These are phyloP conservation scores for Dianthus caryophyllus DNA, from an alignment of 148 eudicot species.

Conservation along the genomic window DNA sequence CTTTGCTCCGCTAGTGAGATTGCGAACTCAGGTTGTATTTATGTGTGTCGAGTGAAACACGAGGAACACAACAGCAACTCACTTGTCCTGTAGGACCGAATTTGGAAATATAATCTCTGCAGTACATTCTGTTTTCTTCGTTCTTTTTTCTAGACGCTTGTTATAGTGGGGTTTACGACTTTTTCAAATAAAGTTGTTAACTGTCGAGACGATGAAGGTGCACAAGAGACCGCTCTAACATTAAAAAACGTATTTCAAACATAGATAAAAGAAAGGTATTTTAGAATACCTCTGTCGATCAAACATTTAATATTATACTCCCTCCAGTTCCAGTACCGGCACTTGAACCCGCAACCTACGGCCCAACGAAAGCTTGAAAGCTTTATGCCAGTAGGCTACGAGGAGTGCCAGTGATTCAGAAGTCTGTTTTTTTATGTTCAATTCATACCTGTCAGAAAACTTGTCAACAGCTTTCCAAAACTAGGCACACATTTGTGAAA, in stretches of 20 bases:
- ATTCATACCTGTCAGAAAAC: no score
- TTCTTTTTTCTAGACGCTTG: neutral
- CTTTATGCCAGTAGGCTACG: neutral
- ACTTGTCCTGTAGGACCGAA: no score
- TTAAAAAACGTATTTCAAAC: no score
- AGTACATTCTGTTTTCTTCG: neutral
- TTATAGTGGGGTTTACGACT: no score
- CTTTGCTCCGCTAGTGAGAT: neutral
- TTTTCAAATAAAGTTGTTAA: no score
- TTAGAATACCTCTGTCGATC: conserved; percentile 9
- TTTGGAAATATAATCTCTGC: neutral
- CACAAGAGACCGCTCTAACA: no score
- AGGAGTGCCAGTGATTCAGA: neutral
- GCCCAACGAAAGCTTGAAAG: neutral
- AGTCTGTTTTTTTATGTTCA: neutral
- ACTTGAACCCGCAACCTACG: conserved; percentile 11
- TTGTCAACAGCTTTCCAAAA: no score
- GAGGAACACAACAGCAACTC: no score
- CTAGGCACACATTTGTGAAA: no score
- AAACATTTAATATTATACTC: no score
- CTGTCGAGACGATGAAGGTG: no score
- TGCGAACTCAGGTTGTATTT: neutral
- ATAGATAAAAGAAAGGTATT: neutral
- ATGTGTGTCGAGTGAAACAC: no score
- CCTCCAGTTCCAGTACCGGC: neutral